Base-by-base conservation (phyloP, 306 rosid genomes). In the Biancaea sappan region DNA sequence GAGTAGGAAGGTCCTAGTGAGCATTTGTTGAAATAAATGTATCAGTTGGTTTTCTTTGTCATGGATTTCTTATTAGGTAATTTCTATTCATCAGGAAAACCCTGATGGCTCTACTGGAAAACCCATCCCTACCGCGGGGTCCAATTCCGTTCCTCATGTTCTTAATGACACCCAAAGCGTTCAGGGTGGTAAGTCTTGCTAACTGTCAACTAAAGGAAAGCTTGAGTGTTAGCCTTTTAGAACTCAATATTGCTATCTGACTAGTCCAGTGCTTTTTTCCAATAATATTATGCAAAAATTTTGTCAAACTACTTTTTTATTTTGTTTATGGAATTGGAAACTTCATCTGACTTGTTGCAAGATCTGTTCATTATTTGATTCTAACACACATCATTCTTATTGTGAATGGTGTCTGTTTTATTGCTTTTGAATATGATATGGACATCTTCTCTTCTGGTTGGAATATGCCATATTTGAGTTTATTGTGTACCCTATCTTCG, bases 111-210 rank as follows among this genome's bases (percentile, higher is more conserved):
- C 87, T 34, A 41, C 69, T 9, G 81, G 77, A 68, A 83, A 32
- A 59, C 41, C 90, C 51, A 37, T 52, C 18, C 80, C 72, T 24
- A 53, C 86, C 21, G 65, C 57, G 19, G 84, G 72, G 71, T 68
- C 86, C 31, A 37, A n/a, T 78, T 72, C 71, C 7, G 74, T 70
- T 66, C 81, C 88, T 48, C 51, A 50, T 52, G 73, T 18, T 69
- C 80, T 52, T 69, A 86, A 81, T 71, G 66, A 38, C 68, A 29
- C 67, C 73, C 84, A 68, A 38, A 80, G 85, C 15, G 50, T 52
- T 78, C 87, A 79, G 62, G 84, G 71, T 57, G 94, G 98, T 94
- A 77, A 89, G 92, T 88, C 66, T 54, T 77, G 60, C 82, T 72
- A 18, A 79, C 28, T 71, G 8, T 75, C 13, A 35, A 26, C 43